phyloP scores from a whole-genome alignment of 2,329 filamentous ascomycete species.

The Claviceps pusilla region DNA sequence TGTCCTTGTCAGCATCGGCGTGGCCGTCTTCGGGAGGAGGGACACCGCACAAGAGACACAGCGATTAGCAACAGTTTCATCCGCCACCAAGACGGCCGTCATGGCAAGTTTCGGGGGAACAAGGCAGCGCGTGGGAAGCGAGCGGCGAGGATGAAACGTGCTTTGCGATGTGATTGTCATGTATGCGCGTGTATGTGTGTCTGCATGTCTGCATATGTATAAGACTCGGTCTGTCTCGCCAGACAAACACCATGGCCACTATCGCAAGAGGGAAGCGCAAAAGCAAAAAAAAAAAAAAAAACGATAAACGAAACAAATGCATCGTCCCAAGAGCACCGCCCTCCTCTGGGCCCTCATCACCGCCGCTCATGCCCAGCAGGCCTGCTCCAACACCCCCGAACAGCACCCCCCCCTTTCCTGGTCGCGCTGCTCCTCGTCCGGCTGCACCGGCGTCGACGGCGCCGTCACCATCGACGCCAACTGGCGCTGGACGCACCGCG shows the following conservation, averaged over 20 bases:
- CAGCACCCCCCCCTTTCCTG: constrained; percentile 38
- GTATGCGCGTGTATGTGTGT: too few species aligned
- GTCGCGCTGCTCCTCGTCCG: constrained; percentile 35
- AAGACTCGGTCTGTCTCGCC: too few species aligned
- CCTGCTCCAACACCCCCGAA: constrained; percentile 32
- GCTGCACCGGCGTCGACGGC: constrained; percentile 34
- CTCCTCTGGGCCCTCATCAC: background rate
- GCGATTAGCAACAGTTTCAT: too few species aligned
- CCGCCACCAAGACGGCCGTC: too few species aligned
- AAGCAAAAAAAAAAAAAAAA: background rate
- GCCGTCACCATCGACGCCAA: constrained; percentile 30
- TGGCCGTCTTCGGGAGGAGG: too few species aligned
- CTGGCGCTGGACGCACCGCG: background rate
- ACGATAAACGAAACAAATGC: background rate
- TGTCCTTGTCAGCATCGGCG: too few species aligned
- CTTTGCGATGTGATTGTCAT: too few species aligned
- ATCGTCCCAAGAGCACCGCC: background rate
- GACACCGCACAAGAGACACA: too few species aligned
- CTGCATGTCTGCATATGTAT: too few species aligned
- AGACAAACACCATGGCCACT: background rate
- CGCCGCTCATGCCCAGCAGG: constrained; percentile 29
- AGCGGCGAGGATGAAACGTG: too few species aligned
- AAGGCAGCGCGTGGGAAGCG: too few species aligned
- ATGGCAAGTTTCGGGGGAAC: too few species aligned
- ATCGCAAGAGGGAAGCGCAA: background rate